These are phyloP conservation scores for Kwoniella newhampshirensis DNA, from an alignment of 768 basidiomycete species.

Conservation along the genomic window DNA sequence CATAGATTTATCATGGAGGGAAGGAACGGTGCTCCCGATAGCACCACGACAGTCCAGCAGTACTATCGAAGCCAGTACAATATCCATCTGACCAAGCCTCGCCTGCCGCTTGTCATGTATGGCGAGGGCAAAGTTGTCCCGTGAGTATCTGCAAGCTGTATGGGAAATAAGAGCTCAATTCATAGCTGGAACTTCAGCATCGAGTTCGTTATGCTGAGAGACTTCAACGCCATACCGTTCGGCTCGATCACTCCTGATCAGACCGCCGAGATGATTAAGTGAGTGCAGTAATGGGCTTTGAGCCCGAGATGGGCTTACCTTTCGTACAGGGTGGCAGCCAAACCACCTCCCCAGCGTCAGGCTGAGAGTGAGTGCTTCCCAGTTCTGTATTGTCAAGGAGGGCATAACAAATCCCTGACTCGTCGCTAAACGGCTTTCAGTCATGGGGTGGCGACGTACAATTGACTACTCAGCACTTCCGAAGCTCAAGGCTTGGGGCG, in stretches of 20 bases:
- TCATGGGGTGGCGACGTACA: conserved; percentile 43
- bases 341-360: conserved; percentile 40
- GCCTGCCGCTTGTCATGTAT: conserved; percentile 35
- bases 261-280: conserved; percentile 47
- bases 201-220: conserved; percentile 39
- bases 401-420: no score
- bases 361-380: conserved; percentile 23
- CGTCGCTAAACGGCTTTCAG: conserved; percentile 12
- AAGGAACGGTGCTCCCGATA: conserved; percentile 31
- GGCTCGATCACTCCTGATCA: conserved; percentile 31
- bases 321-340: conserved; percentile 30
- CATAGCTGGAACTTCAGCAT: conserved; percentile 12
- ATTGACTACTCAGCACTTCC: conserved; percentile 41
- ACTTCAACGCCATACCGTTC: conserved; percentile 46
- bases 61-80: conserved; percentile 44
- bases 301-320: no score
- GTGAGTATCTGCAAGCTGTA: conserved; percentile 15
- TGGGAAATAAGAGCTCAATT: neutral
- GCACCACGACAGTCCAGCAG: conserved; percentile 31
- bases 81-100: conserved; percentile 38
- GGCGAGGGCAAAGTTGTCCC: conserved; percentile 40
- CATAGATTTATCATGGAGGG: conserved; percentile 39
- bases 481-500: conserved; percentile 47
- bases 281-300: neutral
- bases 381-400: neutral